Evolutionary conservation across 2,329 filamentous ascomycete species (phyloP).

Genomic region (Ilyonectria robusta): DNA sequence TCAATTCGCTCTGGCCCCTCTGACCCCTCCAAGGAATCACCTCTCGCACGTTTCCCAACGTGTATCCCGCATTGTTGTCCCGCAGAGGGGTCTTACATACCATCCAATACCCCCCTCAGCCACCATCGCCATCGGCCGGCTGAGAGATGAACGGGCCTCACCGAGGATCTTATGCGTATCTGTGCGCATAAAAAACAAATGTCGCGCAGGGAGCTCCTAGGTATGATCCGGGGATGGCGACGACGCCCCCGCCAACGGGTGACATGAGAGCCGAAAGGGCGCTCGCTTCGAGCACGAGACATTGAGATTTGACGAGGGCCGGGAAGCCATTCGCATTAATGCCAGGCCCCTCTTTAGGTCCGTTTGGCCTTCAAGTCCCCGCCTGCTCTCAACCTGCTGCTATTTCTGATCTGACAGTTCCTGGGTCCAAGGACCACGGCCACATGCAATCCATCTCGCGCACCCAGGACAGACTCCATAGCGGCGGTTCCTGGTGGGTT

Average conservation of each 20-base stretch:
- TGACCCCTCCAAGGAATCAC: conserved; percentile 3
- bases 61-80: conserved; percentile 1
- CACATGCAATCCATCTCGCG: conserved; percentile 1
- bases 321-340: conserved; percentile 21
- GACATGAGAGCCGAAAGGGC: conserved; percentile 32
- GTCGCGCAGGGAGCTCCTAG: conserved; percentile 44
- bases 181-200: conserved; percentile 43
- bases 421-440: conserved; percentile 13
- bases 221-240: conserved; percentile 31
- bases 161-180: conserved; percentile 23
- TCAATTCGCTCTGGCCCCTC: conserved; percentile 7
- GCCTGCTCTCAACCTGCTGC: conserved; percentile 23
- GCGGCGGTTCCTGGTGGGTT: conserved; percentile 31
- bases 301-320: conserved; percentile 17
- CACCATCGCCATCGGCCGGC: conserved; percentile 18
- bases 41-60: not conserved
- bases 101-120: conserved; percentile 12
- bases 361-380: conserved; percentile 1
- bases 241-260: conserved; percentile 38
- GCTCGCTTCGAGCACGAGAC: not conserved
- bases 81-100: conserved; percentile 15
- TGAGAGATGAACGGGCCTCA: conserved; percentile 38
- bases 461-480: conserved; percentile 1
- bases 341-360: conserved; percentile 6
- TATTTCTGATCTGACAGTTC: conserved; percentile 25